Evolutionary conservation across 2,329 filamentous ascomycete species (phyloP).

Genomic region (Fusarium stilboides): DNA sequence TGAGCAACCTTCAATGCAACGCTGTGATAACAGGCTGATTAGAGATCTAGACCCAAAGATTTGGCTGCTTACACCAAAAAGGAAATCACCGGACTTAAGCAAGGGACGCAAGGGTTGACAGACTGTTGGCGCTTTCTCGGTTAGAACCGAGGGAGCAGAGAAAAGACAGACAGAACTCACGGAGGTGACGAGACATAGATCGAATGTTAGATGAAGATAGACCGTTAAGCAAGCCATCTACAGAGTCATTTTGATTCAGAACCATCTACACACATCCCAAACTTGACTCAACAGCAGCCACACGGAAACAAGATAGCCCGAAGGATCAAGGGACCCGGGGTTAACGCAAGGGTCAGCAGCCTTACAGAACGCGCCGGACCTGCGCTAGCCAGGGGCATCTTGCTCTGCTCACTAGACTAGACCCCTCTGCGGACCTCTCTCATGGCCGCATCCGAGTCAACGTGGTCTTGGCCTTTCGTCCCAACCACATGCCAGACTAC

Average conservation of each 20-base stretch:
- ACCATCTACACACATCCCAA: background rate
- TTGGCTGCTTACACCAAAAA: constrained; percentile 23
- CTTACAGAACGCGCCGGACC: constrained; percentile 29
- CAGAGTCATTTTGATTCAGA: background rate
- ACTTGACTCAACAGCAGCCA: background rate
- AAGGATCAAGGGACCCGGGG: constrained; percentile 6
- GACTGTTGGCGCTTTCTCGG: background rate
- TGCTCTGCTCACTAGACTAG: background rate
- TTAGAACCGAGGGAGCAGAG: background rate
- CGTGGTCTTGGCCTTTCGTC: constrained; percentile 10
- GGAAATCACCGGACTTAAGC: constrained; percentile 39
- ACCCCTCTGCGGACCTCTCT: background rate
- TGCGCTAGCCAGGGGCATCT: constrained; percentile 27
- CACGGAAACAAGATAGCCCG: constrained; percentile 1
- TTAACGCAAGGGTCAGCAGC: constrained; percentile 16
- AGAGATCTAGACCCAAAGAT: constrained; percentile 30
- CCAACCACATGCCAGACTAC: constrained; percentile 43
- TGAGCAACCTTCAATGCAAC: background rate
- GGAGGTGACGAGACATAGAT: background rate
- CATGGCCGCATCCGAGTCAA: constrained; percentile 12
- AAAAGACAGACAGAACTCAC: too few species aligned
- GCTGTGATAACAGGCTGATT: constrained; percentile 7
- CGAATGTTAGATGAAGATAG: fast-evolving
- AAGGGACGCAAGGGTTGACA: constrained; percentile 11
- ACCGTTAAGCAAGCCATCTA: background rate